These are phyloP conservation scores for Candida montana DNA, from an alignment of 805 yeast genomes.

Conservation along the genomic window DNA sequence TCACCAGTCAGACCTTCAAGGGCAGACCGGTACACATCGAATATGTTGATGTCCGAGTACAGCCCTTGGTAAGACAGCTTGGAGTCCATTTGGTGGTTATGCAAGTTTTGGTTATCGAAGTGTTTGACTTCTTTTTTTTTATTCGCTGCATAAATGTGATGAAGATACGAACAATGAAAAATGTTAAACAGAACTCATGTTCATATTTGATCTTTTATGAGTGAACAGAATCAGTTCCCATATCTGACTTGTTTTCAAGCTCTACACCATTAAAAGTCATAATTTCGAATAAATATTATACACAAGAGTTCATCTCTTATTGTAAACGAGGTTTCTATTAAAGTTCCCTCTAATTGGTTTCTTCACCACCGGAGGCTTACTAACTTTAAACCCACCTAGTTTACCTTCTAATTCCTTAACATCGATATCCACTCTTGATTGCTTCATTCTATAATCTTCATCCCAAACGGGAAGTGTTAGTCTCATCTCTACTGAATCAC, in stretches of 20 bases:
- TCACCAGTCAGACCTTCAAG: slow-evolving; percentile 11
- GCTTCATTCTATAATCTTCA: slow-evolving; percentile 27
- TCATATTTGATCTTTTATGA: no score
- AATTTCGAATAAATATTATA: no score
- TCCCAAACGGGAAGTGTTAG: slow-evolving; percentile 34
- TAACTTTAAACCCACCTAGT: slow-evolving; percentile 24
- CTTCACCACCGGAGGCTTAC: slow-evolving; percentile 8
- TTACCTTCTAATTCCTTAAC: slow-evolving; percentile 37
- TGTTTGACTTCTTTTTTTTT: no score
- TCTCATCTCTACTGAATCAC: slow-evolving; percentile 35
- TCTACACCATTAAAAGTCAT: no score
- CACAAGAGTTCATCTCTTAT: not conserved
- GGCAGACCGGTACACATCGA: slow-evolving; percentile 2
- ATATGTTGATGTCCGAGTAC: not conserved
- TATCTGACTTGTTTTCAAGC: no score
- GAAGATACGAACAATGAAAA: no score
- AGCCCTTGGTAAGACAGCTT: no score
- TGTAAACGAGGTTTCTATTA: slow-evolving; percentile 1
- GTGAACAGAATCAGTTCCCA: no score
- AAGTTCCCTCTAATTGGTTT: slow-evolving; percentile 8
- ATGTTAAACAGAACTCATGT: no score
- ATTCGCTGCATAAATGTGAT: no score
- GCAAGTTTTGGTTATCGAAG: no score
- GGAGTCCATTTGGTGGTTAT: no score
- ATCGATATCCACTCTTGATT: slow-evolving; percentile 38